Evolutionary conservation across 805 yeast genomes (phyloP), one percentile per base, ranked within the genome.

Genomic region (Saccharomyces cerevisiae): DNA sequence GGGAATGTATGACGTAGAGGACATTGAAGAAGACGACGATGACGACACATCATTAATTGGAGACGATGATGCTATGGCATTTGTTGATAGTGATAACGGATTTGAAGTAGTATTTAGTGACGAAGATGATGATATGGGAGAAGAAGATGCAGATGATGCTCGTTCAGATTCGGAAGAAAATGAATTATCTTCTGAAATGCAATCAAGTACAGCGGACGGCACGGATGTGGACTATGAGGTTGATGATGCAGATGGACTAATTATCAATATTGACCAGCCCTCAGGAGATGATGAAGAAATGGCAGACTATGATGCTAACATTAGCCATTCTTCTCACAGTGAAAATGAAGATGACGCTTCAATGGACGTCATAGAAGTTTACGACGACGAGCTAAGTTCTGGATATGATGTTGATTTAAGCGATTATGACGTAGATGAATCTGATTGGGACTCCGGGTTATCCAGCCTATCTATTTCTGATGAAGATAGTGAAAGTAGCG

Each of bases 1-100:
- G 46, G 97, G 97, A 1, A 91, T 92, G 95, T 92, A 86, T 66
- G 97, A 92, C 61, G 84, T 87, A 43, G 87, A 79, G 32, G 94
- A 85, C 51, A 78, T 80, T 36, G 85, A 82, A 47, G 86, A 83
- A 32, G 85, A 80, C 11, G 84, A 79, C 8, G 81, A 75, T n/a
- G 82, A 77, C 46, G 80, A 76, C 27, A 83, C 75, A 4, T 75
- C 73, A 9, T 75, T 74, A 54, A 70, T 75, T 51, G 79, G 75
- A 8, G 79, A 73, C 54, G 79, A 69, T 24, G 78, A 70, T 27
- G 79, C 71, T 43, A 69, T 72, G 32, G 72, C 73, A 5, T 66
- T 70, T 61, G 73, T 70, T 17, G 67, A 67, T 47, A 66, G 66
- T 30, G 72, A 65, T 27, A 75, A 68, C 13, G 78, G 64, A 6